Percentiles rank a stretch among this genome's conserved stretches.
Evolutionary conservation across 306 rosid genomes (phyloP).

Genomic region (Casuarina glauca): DNA sequence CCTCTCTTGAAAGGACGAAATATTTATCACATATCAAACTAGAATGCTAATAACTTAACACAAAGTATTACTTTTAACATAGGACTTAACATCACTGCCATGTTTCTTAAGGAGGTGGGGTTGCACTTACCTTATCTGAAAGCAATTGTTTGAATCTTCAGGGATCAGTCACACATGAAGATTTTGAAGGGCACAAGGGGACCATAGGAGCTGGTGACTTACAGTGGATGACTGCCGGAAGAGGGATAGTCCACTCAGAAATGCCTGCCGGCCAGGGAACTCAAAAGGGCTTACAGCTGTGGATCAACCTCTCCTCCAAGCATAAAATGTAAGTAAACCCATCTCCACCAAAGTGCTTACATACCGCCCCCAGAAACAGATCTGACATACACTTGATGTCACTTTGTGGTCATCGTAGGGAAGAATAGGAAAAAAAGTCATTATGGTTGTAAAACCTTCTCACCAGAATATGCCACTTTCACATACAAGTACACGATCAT

Average conservation of each 20-base stretch:
- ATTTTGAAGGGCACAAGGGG: slow-evolving; percentile 94
- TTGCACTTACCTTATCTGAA: slow-evolving; percentile 9
- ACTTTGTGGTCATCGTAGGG: neutral
- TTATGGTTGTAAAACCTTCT: slow-evolving; percentile 6
- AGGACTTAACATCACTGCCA: too few relatives aligned
- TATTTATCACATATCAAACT: too few relatives aligned
- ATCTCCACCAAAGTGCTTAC: too few relatives aligned
- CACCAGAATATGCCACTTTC: slow-evolving; percentile 15
- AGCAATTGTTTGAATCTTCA: slow-evolving; percentile 26
- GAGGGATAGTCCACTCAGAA: slow-evolving; percentile 95
- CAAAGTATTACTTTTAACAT: too few relatives aligned
- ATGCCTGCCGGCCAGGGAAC: slow-evolving; percentile 89
- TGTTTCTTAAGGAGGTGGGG: neutral
- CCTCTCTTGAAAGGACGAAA: too few relatives aligned
- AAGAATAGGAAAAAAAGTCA: neutral
- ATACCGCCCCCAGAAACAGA: neutral
- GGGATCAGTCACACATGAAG: slow-evolving; percentile 92
- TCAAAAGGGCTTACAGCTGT: slow-evolving; percentile 83
- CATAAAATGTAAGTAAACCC: slow-evolving; percentile 62
- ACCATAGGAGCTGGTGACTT: slow-evolving; percentile 84
- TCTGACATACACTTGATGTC: slow-evolving; percentile 39
- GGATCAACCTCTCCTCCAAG: slow-evolving; percentile 92
- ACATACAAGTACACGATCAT: slow-evolving; percentile 23
- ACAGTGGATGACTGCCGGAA: slow-evolving; percentile 99
- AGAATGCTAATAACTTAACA: too few relatives aligned